Evolutionary conservation across 805 yeast genomes (phyloP).

Genomic region (Candida qinlingensis): DNA sequence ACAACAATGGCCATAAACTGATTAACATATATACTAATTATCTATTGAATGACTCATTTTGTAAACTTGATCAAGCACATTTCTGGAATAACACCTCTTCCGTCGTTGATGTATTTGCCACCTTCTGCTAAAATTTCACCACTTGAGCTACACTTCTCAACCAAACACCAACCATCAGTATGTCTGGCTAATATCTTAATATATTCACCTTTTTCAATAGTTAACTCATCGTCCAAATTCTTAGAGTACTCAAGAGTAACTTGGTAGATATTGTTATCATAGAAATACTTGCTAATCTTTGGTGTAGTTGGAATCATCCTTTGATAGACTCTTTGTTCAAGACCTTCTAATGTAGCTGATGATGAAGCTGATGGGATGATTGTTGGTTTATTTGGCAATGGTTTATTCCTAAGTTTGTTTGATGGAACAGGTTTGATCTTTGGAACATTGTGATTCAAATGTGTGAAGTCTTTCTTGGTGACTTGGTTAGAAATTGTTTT

Average conservation of each 20-base stretch:
- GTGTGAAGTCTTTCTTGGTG: conserved; percentile 5
- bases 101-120: conserved; percentile 28
- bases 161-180: conserved; percentile 42
- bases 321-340: conserved; percentile 16
- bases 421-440: conserved; percentile 10
- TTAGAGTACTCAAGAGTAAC: conserved; percentile 27
- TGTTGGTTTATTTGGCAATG: conserved; percentile 20
- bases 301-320: conserved; percentile 20
- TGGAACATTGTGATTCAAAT: conserved; percentile 8
- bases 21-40: neutral
- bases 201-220: conserved; percentile 27
- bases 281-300: conserved; percentile 6
- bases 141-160: conserved; percentile 27
- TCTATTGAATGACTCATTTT: neutral
- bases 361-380: neutral
- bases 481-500: conserved; percentile 13
- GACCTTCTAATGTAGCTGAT: conserved; percentile 12
- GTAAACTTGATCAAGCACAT: conserved; percentile 24
- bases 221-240: conserved; percentile 33
- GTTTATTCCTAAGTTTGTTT: conserved; percentile 12
- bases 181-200: conserved; percentile 33
- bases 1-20: neutral
- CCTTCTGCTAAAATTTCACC: conserved; percentile 16
- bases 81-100: conserved; percentile 37
- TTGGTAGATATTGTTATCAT: conserved; percentile 12